Percentiles rank a stretch among this genome's conserved stretches.
These are phyloP conservation scores for Schizophyllum commune DNA, from an alignment of 1,284 basidiomycete genomes.

Conservation along the genomic window DNA sequence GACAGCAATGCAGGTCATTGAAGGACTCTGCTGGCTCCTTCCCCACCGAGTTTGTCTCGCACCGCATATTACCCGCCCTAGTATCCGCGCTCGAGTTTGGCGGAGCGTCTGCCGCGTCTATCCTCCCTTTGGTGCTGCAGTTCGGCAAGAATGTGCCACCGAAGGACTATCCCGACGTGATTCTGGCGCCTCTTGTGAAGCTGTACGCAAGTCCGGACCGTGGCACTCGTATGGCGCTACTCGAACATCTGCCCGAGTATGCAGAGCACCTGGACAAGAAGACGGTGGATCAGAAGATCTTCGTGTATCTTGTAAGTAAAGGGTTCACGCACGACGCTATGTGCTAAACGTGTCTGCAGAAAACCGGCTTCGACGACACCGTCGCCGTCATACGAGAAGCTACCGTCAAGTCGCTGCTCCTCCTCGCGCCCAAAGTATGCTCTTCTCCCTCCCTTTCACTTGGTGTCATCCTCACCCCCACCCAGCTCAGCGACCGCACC, in stretches of 20 bases:
- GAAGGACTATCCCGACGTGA: constrained; percentile 63
- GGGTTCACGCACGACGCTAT: neutral
- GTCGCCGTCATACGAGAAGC: constrained; percentile 92
- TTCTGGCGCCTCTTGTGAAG: constrained; percentile 76
- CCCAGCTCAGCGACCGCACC: constrained; percentile 80
- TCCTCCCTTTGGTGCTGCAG: constrained; percentile 77
- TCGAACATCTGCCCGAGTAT: constrained; percentile 83
- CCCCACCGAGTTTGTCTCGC: constrained; percentile 81
- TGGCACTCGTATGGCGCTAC: constrained; percentile 87
- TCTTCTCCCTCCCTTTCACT: neutral
- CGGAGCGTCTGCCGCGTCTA: constrained; percentile 70
- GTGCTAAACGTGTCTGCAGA: constrained; percentile 33
- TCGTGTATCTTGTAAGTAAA: constrained; percentile 77
- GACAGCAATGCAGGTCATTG: constrained; percentile 45
- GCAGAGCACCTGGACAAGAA: constrained; percentile 83
- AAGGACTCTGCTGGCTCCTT: constrained; percentile 78
- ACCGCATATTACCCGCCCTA: constrained; percentile 84
- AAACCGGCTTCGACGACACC: constrained; percentile 93
- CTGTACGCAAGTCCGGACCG: constrained; percentile 86
- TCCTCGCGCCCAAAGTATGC: constrained; percentile 77
- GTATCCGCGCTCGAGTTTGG: constrained; percentile 81
- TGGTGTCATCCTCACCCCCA: neutral
- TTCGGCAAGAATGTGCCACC: constrained; percentile 70
- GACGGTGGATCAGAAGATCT: constrained; percentile 82
- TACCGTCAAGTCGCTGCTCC: constrained; percentile 82